Conservation (phyloP, 306 rosid species). For the Biancaea sappan region DNA sequence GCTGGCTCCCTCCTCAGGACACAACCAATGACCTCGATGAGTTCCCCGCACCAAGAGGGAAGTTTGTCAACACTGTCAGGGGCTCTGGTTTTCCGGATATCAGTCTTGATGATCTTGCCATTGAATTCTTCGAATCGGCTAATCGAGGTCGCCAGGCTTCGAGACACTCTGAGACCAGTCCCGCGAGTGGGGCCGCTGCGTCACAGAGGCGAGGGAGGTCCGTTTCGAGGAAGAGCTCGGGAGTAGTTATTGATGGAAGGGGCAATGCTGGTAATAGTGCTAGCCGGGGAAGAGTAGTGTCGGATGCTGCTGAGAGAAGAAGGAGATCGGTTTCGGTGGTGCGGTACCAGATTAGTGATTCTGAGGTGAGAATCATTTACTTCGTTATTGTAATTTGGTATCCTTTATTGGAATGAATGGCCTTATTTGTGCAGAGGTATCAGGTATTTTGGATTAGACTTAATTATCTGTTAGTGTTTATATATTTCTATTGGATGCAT, state of each 20-base stretch:
- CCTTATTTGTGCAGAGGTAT: not conserved
- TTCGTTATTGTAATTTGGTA: not conserved
- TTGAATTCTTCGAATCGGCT: slow-evolving; percentile 80
- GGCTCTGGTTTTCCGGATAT: slow-evolving; percentile 94
- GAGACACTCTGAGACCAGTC: slow-evolving; percentile 43
- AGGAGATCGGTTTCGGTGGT: slow-evolving; percentile 88
- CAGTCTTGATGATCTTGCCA: slow-evolving; percentile 90
- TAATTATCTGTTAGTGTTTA: slow-evolving; percentile 15
- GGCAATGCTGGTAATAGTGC: slow-evolving; percentile 39
- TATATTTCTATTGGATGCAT: slow-evolving; percentile 1
- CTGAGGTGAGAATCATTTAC: slow-evolving; percentile 64
- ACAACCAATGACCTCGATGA: slow-evolving; percentile 36
- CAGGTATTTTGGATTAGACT: not conserved
- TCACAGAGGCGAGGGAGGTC: slow-evolving; percentile 92
- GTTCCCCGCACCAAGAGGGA: slow-evolving; percentile 51
- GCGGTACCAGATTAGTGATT: slow-evolving; percentile 86
- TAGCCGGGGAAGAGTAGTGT: slow-evolving; percentile 44
- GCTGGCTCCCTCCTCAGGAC: slow-evolving; percentile 34
- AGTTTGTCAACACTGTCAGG: slow-evolving; percentile 80
- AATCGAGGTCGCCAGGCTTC: slow-evolving; percentile 59
- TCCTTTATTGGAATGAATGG: not conserved
- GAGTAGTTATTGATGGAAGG: slow-evolving; percentile 48
- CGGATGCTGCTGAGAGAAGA: slow-evolving; percentile 67
- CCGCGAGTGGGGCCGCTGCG: slow-evolving; percentile 34
- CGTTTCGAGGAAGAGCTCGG: slow-evolving; percentile 69